Base-by-base conservation (phyloP, 805 yeast genomes). In the Monosporozyma servazzii region DNA sequence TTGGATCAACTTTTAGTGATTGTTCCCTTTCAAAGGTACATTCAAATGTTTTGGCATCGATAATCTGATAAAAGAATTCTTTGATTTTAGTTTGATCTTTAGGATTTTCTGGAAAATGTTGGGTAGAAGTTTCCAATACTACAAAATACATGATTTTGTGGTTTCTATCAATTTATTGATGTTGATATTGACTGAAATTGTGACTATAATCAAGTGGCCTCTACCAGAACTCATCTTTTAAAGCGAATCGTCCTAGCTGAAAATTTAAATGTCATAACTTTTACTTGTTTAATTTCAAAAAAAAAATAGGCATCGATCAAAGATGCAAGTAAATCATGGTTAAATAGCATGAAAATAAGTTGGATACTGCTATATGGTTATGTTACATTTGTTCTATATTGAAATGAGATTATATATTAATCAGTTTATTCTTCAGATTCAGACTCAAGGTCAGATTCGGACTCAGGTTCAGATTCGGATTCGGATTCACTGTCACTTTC, bases 51-150 rank as follows among this genome's bases (percentile, higher is more conserved):
- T 68, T 59, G 18, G 86, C 76, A 61, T 84, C 81, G 17, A 86
- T 67, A 3, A 82, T 59, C 29, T 76, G 67, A 86, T 91, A 88
- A 3, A 86, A 79, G 15, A 88, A 65, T 62, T 81, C 86, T 36
- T 81, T 75, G 51, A 82, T 72, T 64, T 84, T 89, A 4, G 84
- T 74, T 31, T 86, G 75, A 65, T 86, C 95, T 59, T 79, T 80
- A 15, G 68, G 68, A 1, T 57, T 57, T 40, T 54, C 54, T 21
- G 47, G 40, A 30, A 31, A 37, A 21, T 54, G 56, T 46, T 49
- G 51, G 3, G 47, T 49, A n/a, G 42, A 46, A 9, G 52, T 9
- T 40, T 54, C 60, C 21, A 57, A 18, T 18, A 57, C 43, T 10
- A 57, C 53, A 44, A 54, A 57, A 33, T 39, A 50, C 58, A 57